These are phyloP conservation scores for Penicillium griseofulvum DNA, from an alignment of 2,329 filamentous ascomycete species.

Conservation along the genomic window DNA sequence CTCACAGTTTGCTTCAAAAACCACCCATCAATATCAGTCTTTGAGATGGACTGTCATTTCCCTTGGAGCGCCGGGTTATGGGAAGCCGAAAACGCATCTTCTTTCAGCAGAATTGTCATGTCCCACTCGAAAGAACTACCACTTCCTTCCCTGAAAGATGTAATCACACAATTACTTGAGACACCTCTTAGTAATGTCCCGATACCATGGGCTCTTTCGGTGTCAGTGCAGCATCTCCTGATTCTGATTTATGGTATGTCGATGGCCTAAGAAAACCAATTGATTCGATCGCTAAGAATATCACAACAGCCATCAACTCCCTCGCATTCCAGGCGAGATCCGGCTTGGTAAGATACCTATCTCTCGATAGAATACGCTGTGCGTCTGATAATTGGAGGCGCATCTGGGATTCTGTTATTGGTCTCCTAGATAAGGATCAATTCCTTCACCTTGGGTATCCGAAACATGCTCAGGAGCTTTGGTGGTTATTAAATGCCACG, in stretches of 20 bases:
- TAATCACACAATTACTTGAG: slow-evolving; percentile 25
- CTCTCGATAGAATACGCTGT: slow-evolving; percentile 25
- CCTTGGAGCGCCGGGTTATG: slow-evolving; percentile 31
- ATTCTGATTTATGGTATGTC: slow-evolving; percentile 33
- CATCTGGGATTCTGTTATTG: slow-evolving; percentile 25
- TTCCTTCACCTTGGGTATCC: slow-evolving; percentile 29
- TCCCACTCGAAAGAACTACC: slow-evolving; percentile 7
- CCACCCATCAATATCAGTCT: slow-evolving; percentile 29
- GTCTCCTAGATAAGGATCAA: slow-evolving; percentile 20
- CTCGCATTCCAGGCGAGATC: slow-evolving; percentile 30
- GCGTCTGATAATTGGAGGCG: slow-evolving; percentile 30
- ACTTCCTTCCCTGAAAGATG: slow-evolving; percentile 26
- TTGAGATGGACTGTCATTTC: slow-evolving; percentile 33
- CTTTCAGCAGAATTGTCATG: slow-evolving; percentile 22
- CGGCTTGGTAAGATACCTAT: slow-evolving; percentile 26
- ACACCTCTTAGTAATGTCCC: slow-evolving; percentile 8
- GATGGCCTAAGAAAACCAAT: not conserved
- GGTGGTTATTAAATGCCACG: slow-evolving; percentile 30
- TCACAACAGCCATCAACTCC: slow-evolving; percentile 27
- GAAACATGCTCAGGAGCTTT: slow-evolving; percentile 34
- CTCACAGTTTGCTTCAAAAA: slow-evolving; percentile 35
- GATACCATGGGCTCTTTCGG: slow-evolving; percentile 24
- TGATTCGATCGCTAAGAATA: not conserved
- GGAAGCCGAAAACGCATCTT: slow-evolving; percentile 28
- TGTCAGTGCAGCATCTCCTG: slow-evolving; percentile 31